These are phyloP conservation scores for Psilocybe mexicana DNA, from an alignment of 1,284 basidiomycete genomes.

Conservation along the genomic window DNA sequence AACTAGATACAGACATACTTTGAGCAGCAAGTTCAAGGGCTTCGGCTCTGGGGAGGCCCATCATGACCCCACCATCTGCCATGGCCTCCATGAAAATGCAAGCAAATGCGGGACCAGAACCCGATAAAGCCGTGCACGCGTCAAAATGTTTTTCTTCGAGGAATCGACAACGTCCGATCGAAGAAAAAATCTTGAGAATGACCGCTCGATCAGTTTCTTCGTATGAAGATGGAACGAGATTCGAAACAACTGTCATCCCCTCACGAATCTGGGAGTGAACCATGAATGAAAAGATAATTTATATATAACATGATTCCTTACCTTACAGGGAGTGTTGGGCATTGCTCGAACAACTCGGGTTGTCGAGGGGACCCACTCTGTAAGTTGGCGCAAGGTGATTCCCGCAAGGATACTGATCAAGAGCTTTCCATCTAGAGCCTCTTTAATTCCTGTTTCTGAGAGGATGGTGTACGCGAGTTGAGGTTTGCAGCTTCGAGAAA, in stretches of 20 bases:
- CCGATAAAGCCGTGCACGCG: constrained; percentile 95
- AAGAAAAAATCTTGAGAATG: constrained; percentile 91
- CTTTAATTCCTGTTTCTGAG: constrained; percentile 76
- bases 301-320: constrained; percentile 35
- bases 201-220: constrained; percentile 69
- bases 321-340: constrained; percentile 98
- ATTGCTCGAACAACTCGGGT: constrained; percentile 93
- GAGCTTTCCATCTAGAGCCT: constrained; percentile 88
- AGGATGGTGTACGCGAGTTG: constrained; percentile 84
- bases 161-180: constrained; percentile 91
- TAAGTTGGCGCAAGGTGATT: constrained; percentile 84
- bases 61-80: constrained; percentile 99
- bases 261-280: constrained; percentile 77
- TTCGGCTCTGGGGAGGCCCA: constrained; percentile 94
- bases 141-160: constrained; percentile 98
- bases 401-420: constrained; percentile 97
- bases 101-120: constrained; percentile 96
- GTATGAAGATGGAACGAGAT: constrained; percentile 53
- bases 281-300: constrained; percentile 1
- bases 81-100: constrained; percentile 98
- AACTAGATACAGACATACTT: constrained; percentile 53
- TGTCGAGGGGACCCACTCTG: constrained; percentile 70
- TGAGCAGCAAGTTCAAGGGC: constrained; percentile 96
- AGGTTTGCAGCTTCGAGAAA: constrained; percentile 83
- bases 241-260: constrained; percentile 93